These are phyloP conservation scores for Lipomyces mesembrius DNA, from an alignment of 805 yeast species.

Conservation along the genomic window DNA sequence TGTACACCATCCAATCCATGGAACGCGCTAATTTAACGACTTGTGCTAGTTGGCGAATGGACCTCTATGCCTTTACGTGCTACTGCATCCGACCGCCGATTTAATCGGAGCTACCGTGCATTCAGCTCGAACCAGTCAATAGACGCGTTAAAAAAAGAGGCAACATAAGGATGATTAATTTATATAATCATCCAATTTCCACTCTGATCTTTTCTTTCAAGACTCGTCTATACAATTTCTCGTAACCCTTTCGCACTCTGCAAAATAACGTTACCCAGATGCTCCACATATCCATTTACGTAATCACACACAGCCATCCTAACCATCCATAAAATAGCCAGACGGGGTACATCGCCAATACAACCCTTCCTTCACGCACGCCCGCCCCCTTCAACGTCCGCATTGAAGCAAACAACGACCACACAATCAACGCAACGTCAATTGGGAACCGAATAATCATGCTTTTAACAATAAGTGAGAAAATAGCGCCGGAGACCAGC, in stretches of 20 bases:
- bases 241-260: neutral
- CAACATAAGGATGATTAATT: neutral
- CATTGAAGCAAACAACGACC: conserved; percentile 70
- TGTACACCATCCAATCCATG: neutral
- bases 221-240: neutral
- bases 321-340: conserved; percentile 64
- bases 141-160: neutral
- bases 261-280: neutral
- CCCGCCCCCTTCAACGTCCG: conserved; percentile 66
- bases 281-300: conserved; percentile 42
- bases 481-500: conserved; percentile 57
- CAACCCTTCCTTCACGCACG: conserved; percentile 63
- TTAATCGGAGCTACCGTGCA: neutral
- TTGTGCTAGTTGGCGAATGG: too few species aligned
- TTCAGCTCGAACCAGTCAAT: neutral
- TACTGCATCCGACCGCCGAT: neutral
- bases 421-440: conserved; percentile 54
- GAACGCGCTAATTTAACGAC: neutral
- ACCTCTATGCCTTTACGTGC: neutral
- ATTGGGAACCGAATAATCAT: conserved; percentile 56
- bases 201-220: neutral
- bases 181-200: neutral
- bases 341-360: conserved; percentile 69
- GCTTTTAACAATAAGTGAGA: conserved; percentile 56
- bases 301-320: conserved; percentile 69